Percentiles rank a stretch among this genome's conserved stretches.
Conservation (phyloP, 148 eudicot species). For the Rhododendron molle region DNA sequence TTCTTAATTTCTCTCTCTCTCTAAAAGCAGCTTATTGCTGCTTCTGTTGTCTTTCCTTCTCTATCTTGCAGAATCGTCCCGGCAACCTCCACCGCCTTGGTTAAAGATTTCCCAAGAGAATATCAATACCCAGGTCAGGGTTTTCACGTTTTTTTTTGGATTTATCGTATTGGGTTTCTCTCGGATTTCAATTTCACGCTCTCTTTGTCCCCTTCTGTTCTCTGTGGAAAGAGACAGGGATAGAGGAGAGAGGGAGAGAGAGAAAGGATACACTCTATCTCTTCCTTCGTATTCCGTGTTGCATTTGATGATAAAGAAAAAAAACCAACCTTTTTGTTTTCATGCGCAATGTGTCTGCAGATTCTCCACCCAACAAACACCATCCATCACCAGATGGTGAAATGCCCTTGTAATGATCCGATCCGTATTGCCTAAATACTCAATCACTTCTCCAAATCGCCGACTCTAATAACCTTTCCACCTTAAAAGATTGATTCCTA, state of each 20-base stretch:
- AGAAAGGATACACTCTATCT: neutral
- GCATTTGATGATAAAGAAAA: conserved; percentile 8
- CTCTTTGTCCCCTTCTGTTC: conserved; percentile 24
- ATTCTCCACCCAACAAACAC: conserved; percentile 16
- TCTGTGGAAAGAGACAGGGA: conserved; percentile 3
- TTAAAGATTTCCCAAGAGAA: conserved; percentile 32
- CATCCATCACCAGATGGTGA: conserved; percentile 48
- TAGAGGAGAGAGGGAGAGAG: conserved; percentile 2
- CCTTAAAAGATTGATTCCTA: conserved; percentile 15
- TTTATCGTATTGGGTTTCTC: conserved; percentile 18
- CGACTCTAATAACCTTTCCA: conserved; percentile 15
- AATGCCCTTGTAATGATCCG: conserved; percentile 38
- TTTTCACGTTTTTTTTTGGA: conserved; percentile 30
- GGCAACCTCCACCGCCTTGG: conserved; percentile 30
- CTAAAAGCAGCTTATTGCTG: conserved; percentile 8
- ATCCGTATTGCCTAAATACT: conserved; percentile 20
- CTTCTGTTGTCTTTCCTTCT: neutral
- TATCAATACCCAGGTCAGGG: conserved; percentile 45
- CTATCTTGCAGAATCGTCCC: conserved; percentile 17
- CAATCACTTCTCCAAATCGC: conserved; percentile 6
- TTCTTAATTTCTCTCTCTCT: neutral
- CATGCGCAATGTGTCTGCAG: conserved; percentile 54
- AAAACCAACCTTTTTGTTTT: conserved; percentile 31
- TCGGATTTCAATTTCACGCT: conserved; percentile 25
- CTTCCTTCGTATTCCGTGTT: conserved; percentile 23